Evolutionary conservation across 2,329 filamentous ascomycete species (phyloP), one percentile per base, ranked within the genome.

Genomic region (Microthyrium microscopicum): DNA sequence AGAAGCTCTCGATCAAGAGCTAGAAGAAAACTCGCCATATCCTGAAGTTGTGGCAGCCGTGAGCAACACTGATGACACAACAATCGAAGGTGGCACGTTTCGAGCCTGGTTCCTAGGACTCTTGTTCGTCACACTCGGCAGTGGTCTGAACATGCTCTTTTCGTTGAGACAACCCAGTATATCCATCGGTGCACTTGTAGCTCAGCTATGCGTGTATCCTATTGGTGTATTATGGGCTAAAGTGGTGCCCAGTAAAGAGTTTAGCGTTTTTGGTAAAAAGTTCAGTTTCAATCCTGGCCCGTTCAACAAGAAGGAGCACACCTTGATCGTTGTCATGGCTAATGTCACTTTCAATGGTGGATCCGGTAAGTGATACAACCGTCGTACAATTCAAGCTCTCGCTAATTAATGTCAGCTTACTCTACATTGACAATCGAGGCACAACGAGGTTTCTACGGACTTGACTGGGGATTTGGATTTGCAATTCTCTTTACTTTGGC

Each of bases 331-430:
- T 12, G 51, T 62, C 34, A 64, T 61, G 61, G 75, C 77, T n/a
- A 71, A 76, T 46, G 73, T 78, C 5, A 73, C 74, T 4, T 78
- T 73, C 58, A 29, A 71, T 66, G 52, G 53, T 39, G 58, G 58
- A 33, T 53, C 53, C 5, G 73, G 75, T n/a, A n/a, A n/a, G n/a
- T n/a, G n/a, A n/a, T n/a, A n/a, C n/a, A 3, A 82, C 82, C 44
- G 73, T 75, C 1, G 82, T 77, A 0, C 75, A 83, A 43, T 73
- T 80, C n/a, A 65, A 83, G 27, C 58, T 80, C 2, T 77, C 77
- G 0, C 74, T 47, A 1, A 21, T 41, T 12, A 44, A 39, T 5
- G 19, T 19, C 16, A 31, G 24, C 21, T 26, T 16, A 31, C 5
- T 5, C 13, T 5, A 9, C n/a, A n/a, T n/a, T n/a, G n/a, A 52